Base-by-base conservation (phyloP, 2,329 filamentous ascomycete species). In the Fusarium drepaniforme region DNA sequence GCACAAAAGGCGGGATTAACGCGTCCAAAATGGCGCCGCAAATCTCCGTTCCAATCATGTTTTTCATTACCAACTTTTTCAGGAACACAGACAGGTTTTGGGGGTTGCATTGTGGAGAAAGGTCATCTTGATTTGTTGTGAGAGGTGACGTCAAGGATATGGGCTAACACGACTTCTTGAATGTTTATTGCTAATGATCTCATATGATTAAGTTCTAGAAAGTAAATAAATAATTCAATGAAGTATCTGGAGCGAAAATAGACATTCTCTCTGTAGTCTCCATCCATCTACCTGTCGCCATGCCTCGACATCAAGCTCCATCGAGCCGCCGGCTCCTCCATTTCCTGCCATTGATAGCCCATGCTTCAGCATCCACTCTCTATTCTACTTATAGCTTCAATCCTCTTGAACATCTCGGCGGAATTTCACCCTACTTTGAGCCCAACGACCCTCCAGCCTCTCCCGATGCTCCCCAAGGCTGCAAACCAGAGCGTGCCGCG, bases 341-440 rank as follows among this genome's bases (percentile, higher is more conserved):
- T 28, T 33, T 74, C 15, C 38, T 75, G 16, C 67, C 73, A 12
- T 25, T 76, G 2, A 58, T 66, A 5, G 58, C 66, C 8, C 49
- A 62, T 5, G 33, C 71, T 51, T 70, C 74, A 6, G 74, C 74
- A 13, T 70, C 74, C 15, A 56, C 81, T 0, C 81, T 87, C 51
- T 86, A 86, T 75, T 87, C 85, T 0, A 82, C 81, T 3, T 89
- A 88, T 73, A 80, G 79, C 64, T 90, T 90, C 79, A 86, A 89
- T 63, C 86, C 88, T 0, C 82, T 90, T 3, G 81, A 89, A 30
- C 89, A 90, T 64, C 83, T 90, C 12, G 85, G 85, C 1, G 89
- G 89, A n/a, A 88, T 90, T 8, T 83, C 88, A 1, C 89, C 89
- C 0, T 91, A 91, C 75, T 91, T 89, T 64, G 88, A 90, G 74